Base-by-base conservation (phyloP, 495 filamentous ascomycete species). In the Aspergillus campestris region DNA sequence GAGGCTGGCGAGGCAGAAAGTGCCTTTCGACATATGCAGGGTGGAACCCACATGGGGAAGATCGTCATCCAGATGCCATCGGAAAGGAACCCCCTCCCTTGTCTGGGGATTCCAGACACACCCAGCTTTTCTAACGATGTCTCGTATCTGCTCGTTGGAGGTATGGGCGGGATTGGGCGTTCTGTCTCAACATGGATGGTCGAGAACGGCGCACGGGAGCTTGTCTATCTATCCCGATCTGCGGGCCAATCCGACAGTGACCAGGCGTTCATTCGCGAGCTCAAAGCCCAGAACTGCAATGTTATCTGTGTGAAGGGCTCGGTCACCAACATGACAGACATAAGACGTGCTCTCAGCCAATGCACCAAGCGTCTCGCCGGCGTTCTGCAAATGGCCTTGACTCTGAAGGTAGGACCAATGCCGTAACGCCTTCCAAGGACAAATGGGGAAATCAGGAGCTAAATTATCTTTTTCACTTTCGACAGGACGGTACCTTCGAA, bases 131-230 rank as follows among this genome's bases (percentile, higher is more conserved):
- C n/a, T n/a, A n/a, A n/a, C 2, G 51, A 67, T 34, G 57, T 32
- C 0, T 57, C 57, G 0, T 72, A 74, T 40, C 53, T 75, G 0
- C 58, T 74, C n/a, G 51, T 67, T 5, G 72, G 71, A 3, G 71
- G 69, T 1, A 44, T 73, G 0, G 80, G 80, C 6, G 80, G 79
- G 14, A 58, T 84, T 5, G 80, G 80, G 8, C 63, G 70, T 41
- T 66, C 72, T 34, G 63, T 83, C 42, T 53, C 76, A 0, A 61
- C 56, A 0, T 81, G 74, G 75, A 77, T 84, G 72, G 71, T 70
- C 5, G 52, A 63, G 14, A 67, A 71, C 24, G 79, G 78, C 3
- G 81, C 79, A 8, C 60, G 62, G n/a, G n/a, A n/a, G n/a, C n/a
- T n/a, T n/a, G n/a, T n/a, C 28, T 61, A 74, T 40, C 52, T 85